phyloP scores from a whole-genome alignment of 1,284 basidiomycete genomes.

The Sanghuangporus weigelae region DNA sequence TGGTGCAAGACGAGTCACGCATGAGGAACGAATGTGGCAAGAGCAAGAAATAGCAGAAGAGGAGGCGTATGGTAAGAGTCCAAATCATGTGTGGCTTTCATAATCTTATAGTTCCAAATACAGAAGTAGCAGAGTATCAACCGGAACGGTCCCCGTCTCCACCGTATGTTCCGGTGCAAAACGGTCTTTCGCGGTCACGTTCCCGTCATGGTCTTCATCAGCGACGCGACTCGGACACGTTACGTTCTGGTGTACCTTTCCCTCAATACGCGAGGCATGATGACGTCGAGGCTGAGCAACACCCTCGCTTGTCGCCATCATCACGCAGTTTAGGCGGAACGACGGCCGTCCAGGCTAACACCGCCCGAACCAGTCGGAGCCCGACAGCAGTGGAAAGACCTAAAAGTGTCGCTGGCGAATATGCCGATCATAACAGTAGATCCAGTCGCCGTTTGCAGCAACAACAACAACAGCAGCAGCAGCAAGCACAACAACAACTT shows the following conservation, averaged over 20 bases:
- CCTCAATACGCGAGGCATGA: slow-evolving; percentile 19
- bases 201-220: slow-evolving; percentile 35
- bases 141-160: slow-evolving; percentile 53
- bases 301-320: slow-evolving; percentile 18
- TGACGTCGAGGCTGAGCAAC: not conserved
- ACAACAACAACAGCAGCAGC: slow-evolving; percentile 6
- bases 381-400: slow-evolving; percentile 60
- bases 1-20: slow-evolving; percentile 42
- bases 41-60: slow-evolving; percentile 30
- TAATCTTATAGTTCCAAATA: not conserved
- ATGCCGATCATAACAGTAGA: slow-evolving; percentile 12
- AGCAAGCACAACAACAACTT: not conserved
- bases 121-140: slow-evolving; percentile 16
- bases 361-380: slow-evolving; percentile 41
- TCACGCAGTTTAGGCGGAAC: slow-evolving; percentile 13
- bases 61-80: slow-evolving; percentile 26
- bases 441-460: slow-evolving; percentile 18
- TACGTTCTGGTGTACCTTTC: slow-evolving; percentile 39
- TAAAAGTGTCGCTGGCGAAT: slow-evolving; percentile 25
- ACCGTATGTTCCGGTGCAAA: slow-evolving; percentile 33
- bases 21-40: slow-evolving; percentile 48
- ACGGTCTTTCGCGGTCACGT: slow-evolving; percentile 28
- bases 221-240: slow-evolving; percentile 69
- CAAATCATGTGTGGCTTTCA: not conserved
- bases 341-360: slow-evolving; percentile 3